Conservation (phyloP, 2,329 filamentous ascomycete genomes). For the Elsinoe arachidis region DNA sequence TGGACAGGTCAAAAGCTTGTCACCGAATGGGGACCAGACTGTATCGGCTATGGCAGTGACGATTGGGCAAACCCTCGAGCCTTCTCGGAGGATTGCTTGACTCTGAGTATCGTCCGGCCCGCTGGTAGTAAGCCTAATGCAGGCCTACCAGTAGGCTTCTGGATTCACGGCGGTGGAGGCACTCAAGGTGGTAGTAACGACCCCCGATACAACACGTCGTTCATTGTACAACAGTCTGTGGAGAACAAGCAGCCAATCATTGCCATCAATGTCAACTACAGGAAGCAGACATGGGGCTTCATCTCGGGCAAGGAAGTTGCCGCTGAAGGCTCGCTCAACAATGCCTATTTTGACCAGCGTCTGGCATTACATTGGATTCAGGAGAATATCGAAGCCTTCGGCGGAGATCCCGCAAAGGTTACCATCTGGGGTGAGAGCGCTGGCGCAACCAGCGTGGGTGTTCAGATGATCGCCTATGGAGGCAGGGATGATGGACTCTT, state of each 20-base stretch:
- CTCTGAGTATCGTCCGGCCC: conserved; percentile 46
- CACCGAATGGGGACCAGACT: no score
- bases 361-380: conserved; percentile 35
- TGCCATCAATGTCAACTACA: conserved; percentile 22
- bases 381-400: conserved; percentile 34
- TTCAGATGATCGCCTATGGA: conserved; percentile 25
- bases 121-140: conserved; percentile 22
- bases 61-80: no score
- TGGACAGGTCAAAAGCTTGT: no score
- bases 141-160: conserved; percentile 37
- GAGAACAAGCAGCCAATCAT: conserved; percentile 34
- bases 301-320: neutral
- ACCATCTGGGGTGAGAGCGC: conserved; percentile 28
- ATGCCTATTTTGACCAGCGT: conserved; percentile 34
- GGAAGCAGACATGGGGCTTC: conserved; percentile 15
- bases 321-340: conserved; percentile 21
- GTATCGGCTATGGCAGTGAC: no score
- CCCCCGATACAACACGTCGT: conserved; percentile 23
- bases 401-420: conserved; percentile 16
- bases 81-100: conserved; percentile 49
- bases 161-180: conserved; percentile 38
- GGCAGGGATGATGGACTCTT: conserved; percentile 57
- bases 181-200: conserved; percentile 21
- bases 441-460: conserved; percentile 31
- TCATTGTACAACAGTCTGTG: conserved; percentile 36